phyloP scores from a whole-genome alignment of 192 early-diverging fungal species.

The Coemansia sp. region DNA sequence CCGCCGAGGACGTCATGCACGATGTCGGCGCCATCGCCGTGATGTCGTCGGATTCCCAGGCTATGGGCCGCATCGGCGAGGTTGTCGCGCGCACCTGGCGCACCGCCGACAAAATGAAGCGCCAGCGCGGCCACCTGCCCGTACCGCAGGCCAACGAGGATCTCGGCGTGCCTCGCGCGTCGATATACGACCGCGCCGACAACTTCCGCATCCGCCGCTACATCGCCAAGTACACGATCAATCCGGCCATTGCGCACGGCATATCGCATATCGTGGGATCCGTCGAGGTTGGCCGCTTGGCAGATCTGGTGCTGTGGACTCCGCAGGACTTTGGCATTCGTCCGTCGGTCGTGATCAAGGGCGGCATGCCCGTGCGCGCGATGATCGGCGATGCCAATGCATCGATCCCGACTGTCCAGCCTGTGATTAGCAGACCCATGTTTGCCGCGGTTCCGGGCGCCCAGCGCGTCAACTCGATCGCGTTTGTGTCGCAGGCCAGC shows the following conservation, averaged over 20 bases:
- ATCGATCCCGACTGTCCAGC: constrained; percentile 93
- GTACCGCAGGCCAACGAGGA: constrained; percentile 20
- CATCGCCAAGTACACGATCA: constrained; percentile 97
- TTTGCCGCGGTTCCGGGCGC: constrained; percentile 71
- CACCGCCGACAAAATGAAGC: constrained; percentile 94
- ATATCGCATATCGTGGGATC: constrained; percentile 86
- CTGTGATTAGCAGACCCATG: constrained; percentile 80
- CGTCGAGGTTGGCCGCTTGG: constrained; percentile 90
- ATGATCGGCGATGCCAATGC: constrained; percentile 94
- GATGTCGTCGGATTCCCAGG: constrained; percentile 91
- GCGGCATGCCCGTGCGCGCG: constrained; percentile 79
- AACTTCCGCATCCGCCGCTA: constrained; percentile 89
- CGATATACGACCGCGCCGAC: constrained; percentile 60
- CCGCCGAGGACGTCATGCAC: constrained; percentile 93
- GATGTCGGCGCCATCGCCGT: constrained; percentile 93
- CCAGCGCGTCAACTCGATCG: constrained; percentile 59
- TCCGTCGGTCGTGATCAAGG: constrained; percentile 83
- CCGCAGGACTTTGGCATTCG: constrained; percentile 88
- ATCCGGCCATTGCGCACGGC: constrained; percentile 90
- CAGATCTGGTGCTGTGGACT: constrained; percentile 84
- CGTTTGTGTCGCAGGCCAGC: constrained; percentile 81
- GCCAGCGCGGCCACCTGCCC: constrained; percentile 65
- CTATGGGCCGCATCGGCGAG: constrained; percentile 97
- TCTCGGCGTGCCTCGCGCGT: constrained; percentile 27
- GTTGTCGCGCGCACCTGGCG: constrained; percentile 92